These are phyloP conservation scores for Neltuma alba DNA, from an alignment of 306 rosid species.

Conservation along the genomic window DNA sequence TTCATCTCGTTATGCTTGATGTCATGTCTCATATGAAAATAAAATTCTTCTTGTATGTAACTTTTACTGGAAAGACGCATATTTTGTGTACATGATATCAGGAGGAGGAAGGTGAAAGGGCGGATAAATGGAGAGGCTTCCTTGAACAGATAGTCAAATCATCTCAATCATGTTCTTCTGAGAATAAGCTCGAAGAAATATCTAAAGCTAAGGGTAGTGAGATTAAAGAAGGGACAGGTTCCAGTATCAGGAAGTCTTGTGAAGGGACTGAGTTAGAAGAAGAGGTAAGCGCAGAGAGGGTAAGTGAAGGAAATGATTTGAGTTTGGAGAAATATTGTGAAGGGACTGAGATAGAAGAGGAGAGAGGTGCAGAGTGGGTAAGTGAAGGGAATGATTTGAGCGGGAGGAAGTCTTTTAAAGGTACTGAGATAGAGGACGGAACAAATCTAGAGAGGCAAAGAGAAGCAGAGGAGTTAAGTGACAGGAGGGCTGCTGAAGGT, in stretches of 20 bases:
- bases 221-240: slow-evolving; percentile 21
- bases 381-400: slow-evolving; percentile 10
- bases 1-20: slow-evolving; percentile 7
- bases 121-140: slow-evolving; percentile 72
- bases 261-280: background rate
- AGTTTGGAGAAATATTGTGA: slow-evolving; percentile 4
- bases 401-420: slow-evolving; percentile 16
- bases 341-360: background rate
- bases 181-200: background rate
- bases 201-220: slow-evolving; percentile 37
- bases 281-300: background rate
- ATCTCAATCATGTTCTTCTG: slow-evolving; percentile 45
- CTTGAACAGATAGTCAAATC: slow-evolving; percentile 57
- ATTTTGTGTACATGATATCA: slow-evolving; percentile 43
- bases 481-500: slow-evolving; percentile 31
- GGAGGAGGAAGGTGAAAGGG: slow-evolving; percentile 94
- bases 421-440: background rate
- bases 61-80: background rate
- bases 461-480: slow-evolving; percentile 13
- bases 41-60: background rate
- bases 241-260: slow-evolving; percentile 13
- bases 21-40: slow-evolving; percentile 11
- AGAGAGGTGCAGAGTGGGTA: background rate
- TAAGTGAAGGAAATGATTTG: slow-evolving; percentile 16
- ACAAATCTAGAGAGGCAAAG: background rate